Conservation (phyloP, 495 filamentous ascomycete genomes). For the Copromyces sp. region DNA sequence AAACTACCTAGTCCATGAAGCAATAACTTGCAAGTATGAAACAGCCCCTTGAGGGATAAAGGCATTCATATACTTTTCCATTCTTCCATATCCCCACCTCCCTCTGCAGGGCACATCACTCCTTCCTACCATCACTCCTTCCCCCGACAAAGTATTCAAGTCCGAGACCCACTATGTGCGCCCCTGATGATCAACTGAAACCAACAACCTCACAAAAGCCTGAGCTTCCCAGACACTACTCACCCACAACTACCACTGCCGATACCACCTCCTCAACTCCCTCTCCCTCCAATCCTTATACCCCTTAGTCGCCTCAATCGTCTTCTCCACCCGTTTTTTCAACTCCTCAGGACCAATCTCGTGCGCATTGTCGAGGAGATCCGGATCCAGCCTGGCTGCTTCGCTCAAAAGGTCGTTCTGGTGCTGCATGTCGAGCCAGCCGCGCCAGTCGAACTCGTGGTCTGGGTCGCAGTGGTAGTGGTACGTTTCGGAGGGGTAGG, state of each 20-base stretch:
- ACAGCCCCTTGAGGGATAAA: neutral
- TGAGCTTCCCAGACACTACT: neutral
- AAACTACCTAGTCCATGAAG: neutral
- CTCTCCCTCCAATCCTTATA: neutral
- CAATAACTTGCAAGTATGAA: neutral
- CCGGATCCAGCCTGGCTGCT: neutral
- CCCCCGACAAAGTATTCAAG: neutral
- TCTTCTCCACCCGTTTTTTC: neutral
- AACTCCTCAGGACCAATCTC: neutral
- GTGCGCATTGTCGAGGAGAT: neutral
- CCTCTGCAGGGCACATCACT: neutral
- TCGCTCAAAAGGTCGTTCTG: neutral
- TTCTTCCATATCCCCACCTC: neutral
- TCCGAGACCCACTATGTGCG: too few relatives aligned
- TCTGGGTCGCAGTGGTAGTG: neutral
- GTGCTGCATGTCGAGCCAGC: neutral
- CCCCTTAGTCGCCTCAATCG: neutral
- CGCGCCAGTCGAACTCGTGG: neutral
- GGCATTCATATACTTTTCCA: neutral
- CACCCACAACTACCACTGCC: neutral
- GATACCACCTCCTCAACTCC: neutral
- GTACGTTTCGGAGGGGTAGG: neutral
- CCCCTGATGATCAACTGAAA: too few relatives aligned
- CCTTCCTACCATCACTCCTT: neutral
- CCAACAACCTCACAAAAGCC: neutral